phyloP scores from a whole-genome alignment of 2,329 filamentous ascomycete species.

The Chrysosphaeria jannelii region DNA sequence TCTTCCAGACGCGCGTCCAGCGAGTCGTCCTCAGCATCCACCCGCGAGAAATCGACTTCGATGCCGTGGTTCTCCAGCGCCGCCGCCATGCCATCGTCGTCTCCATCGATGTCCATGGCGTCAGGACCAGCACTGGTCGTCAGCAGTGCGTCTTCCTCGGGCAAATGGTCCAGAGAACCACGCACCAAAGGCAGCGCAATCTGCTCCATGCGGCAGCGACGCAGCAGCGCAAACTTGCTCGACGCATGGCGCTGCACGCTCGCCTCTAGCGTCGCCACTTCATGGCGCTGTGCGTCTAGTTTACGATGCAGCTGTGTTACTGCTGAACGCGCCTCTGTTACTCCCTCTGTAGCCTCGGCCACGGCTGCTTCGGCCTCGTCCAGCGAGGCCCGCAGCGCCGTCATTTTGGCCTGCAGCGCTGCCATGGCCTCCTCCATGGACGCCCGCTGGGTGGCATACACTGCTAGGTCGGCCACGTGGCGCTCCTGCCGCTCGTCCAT shows the following conservation, averaged over 20 bases:
- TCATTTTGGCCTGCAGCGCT: conserved; percentile 44
- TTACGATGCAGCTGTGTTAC: conserved; percentile 62
- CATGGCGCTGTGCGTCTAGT: conserved; percentile 42
- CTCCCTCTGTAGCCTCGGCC: conserved; percentile 37
- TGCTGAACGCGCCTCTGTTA: conserved; percentile 49
- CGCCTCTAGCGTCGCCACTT: conserved; percentile 51
- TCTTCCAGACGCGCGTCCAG: conserved; percentile 51
- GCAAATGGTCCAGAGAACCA: conserved; percentile 57
- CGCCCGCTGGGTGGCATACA: conserved; percentile 41
- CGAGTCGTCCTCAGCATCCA: conserved; percentile 41
- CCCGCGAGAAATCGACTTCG: conserved; percentile 51
- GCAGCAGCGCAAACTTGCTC: conserved; percentile 54
- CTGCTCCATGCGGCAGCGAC: conserved; percentile 80
- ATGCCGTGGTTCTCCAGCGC: conserved; percentile 75
- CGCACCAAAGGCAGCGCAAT: conserved; percentile 53
- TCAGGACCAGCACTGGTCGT: conserved; percentile 57
- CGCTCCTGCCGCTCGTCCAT: conserved; percentile 36
- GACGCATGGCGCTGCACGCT: conserved; percentile 66
- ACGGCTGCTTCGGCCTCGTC: conserved; percentile 37
- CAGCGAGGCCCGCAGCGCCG: conserved; percentile 41
- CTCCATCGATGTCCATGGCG: conserved; percentile 76
- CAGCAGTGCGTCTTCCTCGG: conserved; percentile 56
- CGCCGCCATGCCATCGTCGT: conserved; percentile 27
- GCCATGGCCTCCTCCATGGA: conserved; percentile 45
- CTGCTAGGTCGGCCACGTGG: conserved; percentile 35